Percentiles rank a stretch among this genome's conserved stretches.
Conservation (phyloP, 371 early-diverging fungal genomes). For the Quaeritorhiza haematococci region DNA sequence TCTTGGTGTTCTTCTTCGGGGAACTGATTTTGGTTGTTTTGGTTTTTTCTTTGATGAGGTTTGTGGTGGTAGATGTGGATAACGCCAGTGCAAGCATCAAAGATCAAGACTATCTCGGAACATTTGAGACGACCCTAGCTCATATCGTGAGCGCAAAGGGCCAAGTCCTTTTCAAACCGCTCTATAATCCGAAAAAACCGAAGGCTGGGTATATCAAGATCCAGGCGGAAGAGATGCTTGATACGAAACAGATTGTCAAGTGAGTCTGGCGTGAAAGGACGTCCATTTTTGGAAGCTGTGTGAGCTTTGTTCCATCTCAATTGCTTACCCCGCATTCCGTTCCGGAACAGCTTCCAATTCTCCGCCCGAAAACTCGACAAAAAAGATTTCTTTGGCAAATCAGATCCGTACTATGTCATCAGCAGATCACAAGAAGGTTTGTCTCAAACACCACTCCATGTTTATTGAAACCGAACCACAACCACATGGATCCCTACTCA, state of each 20-base stretch:
- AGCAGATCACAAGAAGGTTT: too few relatives aligned
- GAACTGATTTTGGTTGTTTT: too few relatives aligned
- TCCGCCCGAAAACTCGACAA: conserved; percentile 15
- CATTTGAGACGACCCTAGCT: conserved; percentile 30
- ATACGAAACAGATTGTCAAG: not conserved
- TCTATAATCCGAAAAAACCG: not conserved
- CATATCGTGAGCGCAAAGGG: conserved; percentile 10
- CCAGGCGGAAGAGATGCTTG: not conserved
- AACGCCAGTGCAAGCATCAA: conserved; percentile 19
- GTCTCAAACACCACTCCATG: too few relatives aligned
- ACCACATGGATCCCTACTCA: too few relatives aligned
- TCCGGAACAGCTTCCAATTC: not conserved
- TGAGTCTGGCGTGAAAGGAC: not conserved
- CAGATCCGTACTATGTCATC: conserved; percentile 19
- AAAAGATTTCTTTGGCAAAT: conserved; percentile 28
- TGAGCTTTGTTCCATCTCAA: not conserved
- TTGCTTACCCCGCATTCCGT: too few relatives aligned
- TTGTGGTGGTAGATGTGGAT: conserved; percentile 44
- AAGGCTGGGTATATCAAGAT: not conserved
- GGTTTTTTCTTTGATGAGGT: conserved; percentile 14
- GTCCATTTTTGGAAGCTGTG: not conserved
- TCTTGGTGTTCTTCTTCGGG: too few relatives aligned
- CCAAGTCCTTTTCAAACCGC: conserved; percentile 7
- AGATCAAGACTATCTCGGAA: conserved; percentile 42
- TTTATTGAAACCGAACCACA: too few relatives aligned